Evolutionary conservation across 768 basidiomycete genomes (phyloP).

Genomic region (Suillus fuscotomentosus): DNA sequence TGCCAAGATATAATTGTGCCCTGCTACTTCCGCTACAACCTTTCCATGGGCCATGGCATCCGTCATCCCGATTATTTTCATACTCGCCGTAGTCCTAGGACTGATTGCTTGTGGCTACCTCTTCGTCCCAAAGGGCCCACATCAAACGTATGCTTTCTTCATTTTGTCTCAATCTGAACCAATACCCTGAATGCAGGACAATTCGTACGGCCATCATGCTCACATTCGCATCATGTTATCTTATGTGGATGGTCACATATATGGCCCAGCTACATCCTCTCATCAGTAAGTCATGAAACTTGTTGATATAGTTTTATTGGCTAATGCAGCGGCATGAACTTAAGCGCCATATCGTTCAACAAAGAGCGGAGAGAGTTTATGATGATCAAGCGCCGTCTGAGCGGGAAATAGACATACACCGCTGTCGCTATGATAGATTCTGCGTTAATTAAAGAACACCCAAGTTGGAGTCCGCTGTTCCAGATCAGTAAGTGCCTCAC

Average conservation of each 20-base stretch:
- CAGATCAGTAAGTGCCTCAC: too few relatives aligned
- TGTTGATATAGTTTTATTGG: not conserved
- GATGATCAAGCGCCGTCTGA: not conserved
- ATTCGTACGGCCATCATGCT: constrained; percentile 81
- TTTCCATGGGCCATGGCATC: constrained; percentile 52
- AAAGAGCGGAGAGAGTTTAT: not conserved
- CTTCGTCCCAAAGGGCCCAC: constrained; percentile 79
- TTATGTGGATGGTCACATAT: constrained; percentile 98
- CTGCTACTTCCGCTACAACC: not conserved
- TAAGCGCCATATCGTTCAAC: constrained; percentile 19
- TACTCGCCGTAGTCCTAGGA: constrained; percentile 62
- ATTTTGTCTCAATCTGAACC: not conserved
- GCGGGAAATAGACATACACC: not conserved
- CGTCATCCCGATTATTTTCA: constrained; percentile 63
- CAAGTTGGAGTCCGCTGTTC: too few relatives aligned
- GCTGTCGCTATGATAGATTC: too few relatives aligned
- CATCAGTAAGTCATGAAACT: constrained; percentile 55
- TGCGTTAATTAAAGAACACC: too few relatives aligned
- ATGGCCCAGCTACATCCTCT: constrained; percentile 92
- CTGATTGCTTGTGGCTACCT: constrained; percentile 67
- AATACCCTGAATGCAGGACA: constrained; percentile 47
- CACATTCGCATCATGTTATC: constrained; percentile 79
- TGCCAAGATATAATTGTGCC: too few relatives aligned
- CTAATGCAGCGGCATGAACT: constrained; percentile 4
- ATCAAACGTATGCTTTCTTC: constrained; percentile 72